A percentile compares a stretch with the other conserved stretches of the same genome.
These are phyloP conservation scores for Cutaneotrichosporon dermatis DNA, from an alignment of 1,284 basidiomycete genomes.

Conservation along the genomic window DNA sequence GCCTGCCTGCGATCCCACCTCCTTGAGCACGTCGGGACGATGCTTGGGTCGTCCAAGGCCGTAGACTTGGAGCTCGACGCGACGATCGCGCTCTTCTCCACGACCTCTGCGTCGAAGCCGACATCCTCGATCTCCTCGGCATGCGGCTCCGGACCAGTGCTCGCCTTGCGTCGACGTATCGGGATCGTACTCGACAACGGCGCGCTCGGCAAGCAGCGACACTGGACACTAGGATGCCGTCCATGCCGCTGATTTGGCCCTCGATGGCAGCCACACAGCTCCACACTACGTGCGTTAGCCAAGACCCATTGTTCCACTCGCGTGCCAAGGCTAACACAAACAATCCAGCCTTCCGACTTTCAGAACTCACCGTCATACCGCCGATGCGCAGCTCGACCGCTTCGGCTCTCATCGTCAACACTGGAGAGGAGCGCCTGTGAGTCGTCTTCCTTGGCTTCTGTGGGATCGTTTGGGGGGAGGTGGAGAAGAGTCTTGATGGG, in stretches of 20 bases:
- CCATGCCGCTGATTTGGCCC: slow-evolving; percentile 73
- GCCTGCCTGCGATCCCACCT: slow-evolving; percentile 61
- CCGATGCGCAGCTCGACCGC: slow-evolving; percentile 48
- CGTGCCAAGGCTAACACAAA: background rate
- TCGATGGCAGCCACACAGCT: slow-evolving; percentile 72
- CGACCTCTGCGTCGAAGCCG: slow-evolving; percentile 48
- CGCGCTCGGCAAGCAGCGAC: slow-evolving; percentile 88
- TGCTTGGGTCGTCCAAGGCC: slow-evolving; percentile 29
- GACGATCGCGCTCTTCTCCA: slow-evolving; percentile 39
- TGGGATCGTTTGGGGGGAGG: slow-evolving; percentile 14
- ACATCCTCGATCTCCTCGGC: slow-evolving; percentile 57
- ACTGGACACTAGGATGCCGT: slow-evolving; percentile 89
- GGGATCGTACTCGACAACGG: slow-evolving; percentile 82
- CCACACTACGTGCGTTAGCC: slow-evolving; percentile 41
- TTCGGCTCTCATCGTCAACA: slow-evolving; percentile 11
- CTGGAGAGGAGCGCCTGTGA: slow-evolving; percentile 11
- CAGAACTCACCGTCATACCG: slow-evolving; percentile 45
- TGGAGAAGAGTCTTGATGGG: slow-evolving; percentile 14
- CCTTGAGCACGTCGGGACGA: slow-evolving; percentile 29
- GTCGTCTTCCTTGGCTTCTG: slow-evolving; percentile 13
- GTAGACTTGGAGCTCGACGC: slow-evolving; percentile 45
- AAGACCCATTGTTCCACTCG: too few relatives aligned
- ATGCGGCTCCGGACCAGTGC: slow-evolving; percentile 70
- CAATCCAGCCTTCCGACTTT: too few relatives aligned
- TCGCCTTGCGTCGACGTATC: slow-evolving; percentile 33